These are phyloP conservation scores for Marvania coccoides DNA, from an alignment of 139 green algal species.

Conservation along the genomic window DNA sequence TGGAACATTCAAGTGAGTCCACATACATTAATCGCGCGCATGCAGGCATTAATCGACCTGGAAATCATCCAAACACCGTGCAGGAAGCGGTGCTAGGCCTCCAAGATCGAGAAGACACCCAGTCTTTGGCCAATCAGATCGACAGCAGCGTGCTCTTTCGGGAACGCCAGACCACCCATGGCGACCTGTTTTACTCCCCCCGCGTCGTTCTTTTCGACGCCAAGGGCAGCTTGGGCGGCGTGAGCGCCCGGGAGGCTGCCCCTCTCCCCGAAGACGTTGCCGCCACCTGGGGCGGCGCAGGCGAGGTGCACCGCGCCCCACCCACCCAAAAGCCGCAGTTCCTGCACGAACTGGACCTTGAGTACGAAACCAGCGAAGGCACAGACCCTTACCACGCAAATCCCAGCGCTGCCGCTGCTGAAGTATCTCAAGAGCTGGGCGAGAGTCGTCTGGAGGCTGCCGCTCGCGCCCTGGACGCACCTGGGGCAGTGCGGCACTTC, in stretches of 20 bases:
- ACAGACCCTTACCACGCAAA: background rate
- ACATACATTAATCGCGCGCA: background rate
- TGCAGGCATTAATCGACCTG: background rate
- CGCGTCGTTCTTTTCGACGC: constrained; percentile 57
- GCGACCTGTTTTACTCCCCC: constrained; percentile 41
- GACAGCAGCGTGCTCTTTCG: constrained; percentile 42
- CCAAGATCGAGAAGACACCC: constrained; percentile 20
- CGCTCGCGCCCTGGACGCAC: constrained; percentile 19
- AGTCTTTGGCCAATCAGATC: constrained; percentile 18
- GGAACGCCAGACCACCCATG: constrained; percentile 25
- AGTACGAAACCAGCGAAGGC: constrained; percentile 8
- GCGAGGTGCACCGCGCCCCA: constrained; percentile 31
- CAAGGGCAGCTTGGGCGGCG: constrained; percentile 42
- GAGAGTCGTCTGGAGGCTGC: constrained; percentile 47
- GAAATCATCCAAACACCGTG: background rate
- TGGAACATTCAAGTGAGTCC: constrained; percentile 83
- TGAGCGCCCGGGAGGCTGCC: constrained; percentile 8
- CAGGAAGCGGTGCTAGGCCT: constrained; percentile 64
- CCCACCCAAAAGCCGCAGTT: constrained; percentile 36
- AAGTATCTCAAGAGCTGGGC: background rate
- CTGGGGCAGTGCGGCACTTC: constrained; percentile 36
- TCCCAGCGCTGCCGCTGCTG: background rate
- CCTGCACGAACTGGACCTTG: constrained; percentile 30
- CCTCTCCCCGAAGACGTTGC: background rate
- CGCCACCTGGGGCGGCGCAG: constrained; percentile 35